These are phyloP conservation scores for Coniochaeta pulveracea DNA, from an alignment of 2,329 filamentous ascomycete genomes.

Conservation along the genomic window DNA sequence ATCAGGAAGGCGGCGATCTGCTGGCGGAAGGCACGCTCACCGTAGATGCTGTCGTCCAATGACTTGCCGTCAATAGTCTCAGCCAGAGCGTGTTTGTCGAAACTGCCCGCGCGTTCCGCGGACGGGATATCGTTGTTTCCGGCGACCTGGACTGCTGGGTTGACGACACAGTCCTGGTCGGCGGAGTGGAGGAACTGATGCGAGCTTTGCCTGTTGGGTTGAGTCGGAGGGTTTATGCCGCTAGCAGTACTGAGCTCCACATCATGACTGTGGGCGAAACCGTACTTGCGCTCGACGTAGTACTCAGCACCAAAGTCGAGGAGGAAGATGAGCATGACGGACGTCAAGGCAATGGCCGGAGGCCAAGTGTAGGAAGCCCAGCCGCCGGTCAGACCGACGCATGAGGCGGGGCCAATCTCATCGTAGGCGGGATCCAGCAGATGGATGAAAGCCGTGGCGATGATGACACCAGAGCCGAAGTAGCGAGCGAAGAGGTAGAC, in stretches of 20 bases:
- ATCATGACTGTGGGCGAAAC: conserved; percentile 9
- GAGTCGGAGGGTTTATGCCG: background rate
- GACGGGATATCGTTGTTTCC: too few relatives aligned
- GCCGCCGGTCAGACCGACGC: conserved; percentile 33
- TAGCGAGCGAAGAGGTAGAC: conserved; percentile 62
- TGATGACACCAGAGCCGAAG: conserved; percentile 67
- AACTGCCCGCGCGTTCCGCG: conserved; percentile 3
- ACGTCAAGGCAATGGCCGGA: conserved; percentile 35
- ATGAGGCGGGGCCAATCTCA: conserved; percentile 22
- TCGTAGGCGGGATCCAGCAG: conserved; percentile 20
- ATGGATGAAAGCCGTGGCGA: conserved; percentile 71
- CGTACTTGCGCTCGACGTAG: conserved; percentile 36
- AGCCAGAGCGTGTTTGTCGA: conserved; percentile 9
- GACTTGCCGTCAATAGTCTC: conserved; percentile 8
- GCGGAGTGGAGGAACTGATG: conserved; percentile 28
- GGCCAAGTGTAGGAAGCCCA: conserved; percentile 41
- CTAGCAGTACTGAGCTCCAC: background rate
- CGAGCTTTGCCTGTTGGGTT: conserved; percentile 2
- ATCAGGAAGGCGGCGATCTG: conserved; percentile 34
- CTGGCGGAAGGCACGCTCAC: conserved; percentile 21
- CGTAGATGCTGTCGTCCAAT: conserved; percentile 8
- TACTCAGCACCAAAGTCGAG: conserved; percentile 37
- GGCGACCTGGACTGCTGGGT: too few relatives aligned
- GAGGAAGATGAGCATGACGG: conserved; percentile 36
- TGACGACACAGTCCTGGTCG: conserved; percentile 29